A percentile compares a stretch with the other conserved stretches of the same genome.
These are phyloP conservation scores for Coelastrella sp. DNA, from an alignment of 139 green algal species.

Conservation along the genomic window DNA sequence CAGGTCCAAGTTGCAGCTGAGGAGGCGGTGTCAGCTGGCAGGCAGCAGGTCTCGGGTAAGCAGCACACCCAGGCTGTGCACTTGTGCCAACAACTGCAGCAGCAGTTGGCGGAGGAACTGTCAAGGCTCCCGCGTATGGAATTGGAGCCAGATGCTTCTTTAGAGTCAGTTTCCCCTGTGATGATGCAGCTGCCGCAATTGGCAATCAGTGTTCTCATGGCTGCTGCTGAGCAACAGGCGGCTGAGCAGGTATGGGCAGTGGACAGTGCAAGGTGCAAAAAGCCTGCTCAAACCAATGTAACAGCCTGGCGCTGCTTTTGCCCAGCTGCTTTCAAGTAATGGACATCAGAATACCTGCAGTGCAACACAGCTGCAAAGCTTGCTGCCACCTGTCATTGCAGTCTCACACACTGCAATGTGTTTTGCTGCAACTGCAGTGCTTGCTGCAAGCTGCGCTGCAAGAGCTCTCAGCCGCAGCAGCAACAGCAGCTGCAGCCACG, in stretches of 20 bases:
- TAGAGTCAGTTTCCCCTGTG: neutral
- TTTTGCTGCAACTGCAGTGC: neutral
- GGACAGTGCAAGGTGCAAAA: neutral
- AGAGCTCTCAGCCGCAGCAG: slow-evolving; percentile 1
- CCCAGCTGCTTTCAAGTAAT: too few species aligned
- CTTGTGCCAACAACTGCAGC: slow-evolving; percentile 1
- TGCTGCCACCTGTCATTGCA: neutral
- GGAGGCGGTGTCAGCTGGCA: neutral
- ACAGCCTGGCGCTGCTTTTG: too few species aligned
- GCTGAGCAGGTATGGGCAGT: neutral
- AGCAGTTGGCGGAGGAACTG: slow-evolving; percentile 29
- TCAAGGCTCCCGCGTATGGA: neutral
- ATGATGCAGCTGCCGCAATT: slow-evolving; percentile 21
- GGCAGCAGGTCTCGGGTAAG: neutral
- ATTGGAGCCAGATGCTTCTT: neutral
- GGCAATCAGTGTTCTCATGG: neutral
- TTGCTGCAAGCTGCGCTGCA: neutral
- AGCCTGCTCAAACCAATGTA: neutral
- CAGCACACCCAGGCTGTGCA: neutral
- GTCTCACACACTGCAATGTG: neutral
- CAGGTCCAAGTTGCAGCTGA: slow-evolving; percentile 16
- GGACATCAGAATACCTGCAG: too few species aligned
- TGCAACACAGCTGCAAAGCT: too few species aligned
- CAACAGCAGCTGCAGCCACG: slow-evolving; percentile 11
- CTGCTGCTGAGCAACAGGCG: neutral